phyloP scores from a whole-genome alignment of 805 yeast species.

The Blastobotrys chiropterorum region DNA sequence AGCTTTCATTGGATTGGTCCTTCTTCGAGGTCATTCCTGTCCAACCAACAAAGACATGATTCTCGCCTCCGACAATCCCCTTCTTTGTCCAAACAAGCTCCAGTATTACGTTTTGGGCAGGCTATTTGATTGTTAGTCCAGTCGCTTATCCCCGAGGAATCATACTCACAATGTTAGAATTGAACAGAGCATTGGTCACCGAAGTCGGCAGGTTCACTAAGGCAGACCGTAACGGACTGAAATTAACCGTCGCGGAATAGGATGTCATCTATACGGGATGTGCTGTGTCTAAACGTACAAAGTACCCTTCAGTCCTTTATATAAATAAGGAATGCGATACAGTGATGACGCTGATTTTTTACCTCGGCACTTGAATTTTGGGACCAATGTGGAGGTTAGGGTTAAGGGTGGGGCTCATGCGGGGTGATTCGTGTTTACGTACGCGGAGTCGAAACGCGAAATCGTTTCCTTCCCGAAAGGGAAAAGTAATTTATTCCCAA shows the following conservation, averaged over 20 bases:
- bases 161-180: constrained; percentile 43
- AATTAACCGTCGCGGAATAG: constrained; percentile 30
- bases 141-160: not conserved
- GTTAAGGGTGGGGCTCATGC: not conserved
- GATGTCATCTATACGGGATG: constrained; percentile 20
- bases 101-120: constrained; percentile 52
- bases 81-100: constrained; percentile 36
- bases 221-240: constrained; percentile 39
- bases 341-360: too few relatives aligned
- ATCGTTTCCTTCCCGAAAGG: too few relatives aligned
- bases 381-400: not conserved
- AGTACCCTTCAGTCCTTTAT: too few relatives aligned
- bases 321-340: too few relatives aligned
- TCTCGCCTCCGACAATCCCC: constrained; percentile 20
- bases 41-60: constrained; percentile 53
- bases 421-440: not conserved
- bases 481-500: not conserved
- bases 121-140: constrained; percentile 16
- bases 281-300: not conserved
- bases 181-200: constrained; percentile 40
- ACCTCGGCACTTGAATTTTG: not conserved
- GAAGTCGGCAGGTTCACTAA: constrained; percentile 51
- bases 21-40: constrained; percentile 45
- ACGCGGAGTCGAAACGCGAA: too few relatives aligned
- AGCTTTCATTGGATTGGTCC: constrained; percentile 10